phyloP scores from a whole-genome alignment of 2,329 filamentous ascomycete species.

The Xylariomycetidae sp. region DNA sequence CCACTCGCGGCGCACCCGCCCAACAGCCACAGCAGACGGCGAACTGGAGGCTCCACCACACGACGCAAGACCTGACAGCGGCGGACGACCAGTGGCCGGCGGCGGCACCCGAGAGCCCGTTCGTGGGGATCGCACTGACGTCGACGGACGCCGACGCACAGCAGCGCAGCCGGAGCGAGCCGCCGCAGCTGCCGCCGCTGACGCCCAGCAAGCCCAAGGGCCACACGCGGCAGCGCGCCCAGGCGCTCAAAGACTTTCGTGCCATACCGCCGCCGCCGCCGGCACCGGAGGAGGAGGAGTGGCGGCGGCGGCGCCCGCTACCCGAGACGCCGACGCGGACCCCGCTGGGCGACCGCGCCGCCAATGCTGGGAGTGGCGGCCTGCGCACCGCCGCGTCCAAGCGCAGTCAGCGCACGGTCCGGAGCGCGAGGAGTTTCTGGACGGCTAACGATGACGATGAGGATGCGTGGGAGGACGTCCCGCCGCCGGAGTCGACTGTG shows the following conservation, averaged over 20 bases:
- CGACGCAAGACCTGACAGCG: slow-evolving; percentile 14
- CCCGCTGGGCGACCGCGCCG: slow-evolving; percentile 12
- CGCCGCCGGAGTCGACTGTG: slow-evolving; percentile 19
- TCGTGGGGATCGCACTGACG: slow-evolving; percentile 5
- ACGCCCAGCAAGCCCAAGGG: slow-evolving; percentile 3
- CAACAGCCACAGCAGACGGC: too few species aligned
- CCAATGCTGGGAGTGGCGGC: too few species aligned
- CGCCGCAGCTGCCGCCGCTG: slow-evolving; percentile 11
- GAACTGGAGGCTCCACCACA: slow-evolving; percentile 17
- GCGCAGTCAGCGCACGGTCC: slow-evolving; percentile 14
- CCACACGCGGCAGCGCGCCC: slow-evolving; percentile 10
- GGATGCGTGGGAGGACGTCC: slow-evolving; percentile 24
- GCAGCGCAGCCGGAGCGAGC: slow-evolving; percentile 10
- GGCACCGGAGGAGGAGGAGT: slow-evolving; percentile 11
- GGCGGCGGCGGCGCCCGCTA: too few species aligned
- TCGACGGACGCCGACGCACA: slow-evolving; percentile 7
- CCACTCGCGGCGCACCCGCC: not conserved
- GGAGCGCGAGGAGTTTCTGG: slow-evolving; percentile 14
- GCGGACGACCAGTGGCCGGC: slow-evolving; percentile 17
- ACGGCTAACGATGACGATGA: slow-evolving; percentile 20
- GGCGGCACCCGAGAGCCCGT: not conserved
- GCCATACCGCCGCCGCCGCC: slow-evolving; percentile 14
- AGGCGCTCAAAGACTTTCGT: slow-evolving; percentile 8
- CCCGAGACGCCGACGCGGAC: slow-evolving; percentile 18
- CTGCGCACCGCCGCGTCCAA: slow-evolving; percentile 12